Percentiles rank a stretch among this genome's conserved stretches.
Conservation (phyloP, 441 rosid species). For the Populus hybrid region DNA sequence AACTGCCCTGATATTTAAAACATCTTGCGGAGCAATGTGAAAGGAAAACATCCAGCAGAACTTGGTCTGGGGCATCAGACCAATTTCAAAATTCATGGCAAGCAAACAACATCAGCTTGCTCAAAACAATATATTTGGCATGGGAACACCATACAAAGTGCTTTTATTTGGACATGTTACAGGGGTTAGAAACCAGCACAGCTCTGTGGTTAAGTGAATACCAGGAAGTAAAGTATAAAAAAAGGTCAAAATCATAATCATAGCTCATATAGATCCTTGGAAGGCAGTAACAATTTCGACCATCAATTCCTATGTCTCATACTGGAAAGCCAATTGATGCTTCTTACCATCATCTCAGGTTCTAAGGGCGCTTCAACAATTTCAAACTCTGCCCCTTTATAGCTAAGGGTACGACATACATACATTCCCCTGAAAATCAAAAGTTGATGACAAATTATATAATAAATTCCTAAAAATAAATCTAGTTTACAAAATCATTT, state of each 20-base stretch:
- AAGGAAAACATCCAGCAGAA: neutral
- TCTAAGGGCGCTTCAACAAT: constrained; percentile 95
- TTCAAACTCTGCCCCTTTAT: constrained; percentile 92
- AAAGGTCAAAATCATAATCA: neutral
- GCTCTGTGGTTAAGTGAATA: neutral
- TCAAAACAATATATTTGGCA: neutral
- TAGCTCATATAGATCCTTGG: neutral
- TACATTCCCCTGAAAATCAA: constrained; percentile 87
- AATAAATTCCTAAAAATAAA: constrained; percentile 14
- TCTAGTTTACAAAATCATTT: constrained; percentile 10
- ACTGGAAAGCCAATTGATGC: constrained; percentile 11
- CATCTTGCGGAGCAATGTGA: neutral
- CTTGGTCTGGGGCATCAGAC: neutral
- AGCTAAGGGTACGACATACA: constrained; percentile 98
- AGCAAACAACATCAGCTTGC: neutral
- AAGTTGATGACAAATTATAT: constrained; percentile 12
- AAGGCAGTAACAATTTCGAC: neutral
- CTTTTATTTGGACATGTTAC: neutral
- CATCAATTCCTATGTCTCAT: constrained; percentile 10
- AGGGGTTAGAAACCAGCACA: neutral
- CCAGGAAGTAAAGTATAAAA: neutral
- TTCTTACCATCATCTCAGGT: constrained; percentile 81
- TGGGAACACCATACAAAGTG: neutral
- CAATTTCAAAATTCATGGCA: neutral
- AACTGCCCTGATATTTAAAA: neutral